phyloP scores from a whole-genome alignment of 2,329 filamentous ascomycete genomes.

The Lojkania enalia region DNA sequence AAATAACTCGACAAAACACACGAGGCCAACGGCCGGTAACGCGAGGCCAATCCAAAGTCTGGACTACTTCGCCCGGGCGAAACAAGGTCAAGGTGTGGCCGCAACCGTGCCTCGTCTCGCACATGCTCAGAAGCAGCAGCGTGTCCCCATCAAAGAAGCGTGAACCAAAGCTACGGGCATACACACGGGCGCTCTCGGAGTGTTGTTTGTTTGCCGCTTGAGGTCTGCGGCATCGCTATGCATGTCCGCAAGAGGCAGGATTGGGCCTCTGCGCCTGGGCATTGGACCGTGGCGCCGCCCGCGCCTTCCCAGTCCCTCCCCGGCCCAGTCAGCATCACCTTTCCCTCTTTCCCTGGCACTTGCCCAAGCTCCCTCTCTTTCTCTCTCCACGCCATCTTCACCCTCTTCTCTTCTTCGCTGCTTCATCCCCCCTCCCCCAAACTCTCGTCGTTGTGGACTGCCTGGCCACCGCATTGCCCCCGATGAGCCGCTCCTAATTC shows the following conservation, averaged over 20 bases:
- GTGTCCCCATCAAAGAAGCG: too few species aligned
- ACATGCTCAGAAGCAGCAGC: too few species aligned
- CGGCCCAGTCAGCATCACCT: constrained; percentile 1
- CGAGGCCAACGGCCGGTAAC: neutral
- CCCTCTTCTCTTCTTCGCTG: constrained; percentile 1
- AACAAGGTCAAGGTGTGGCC: too few species aligned
- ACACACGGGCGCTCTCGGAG: neutral
- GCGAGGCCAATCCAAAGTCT: too few species aligned
- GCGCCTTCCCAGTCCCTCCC: neutral
- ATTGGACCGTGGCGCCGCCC: neutral
- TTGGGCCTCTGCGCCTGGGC: too few species aligned
- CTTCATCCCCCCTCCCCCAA: neutral
- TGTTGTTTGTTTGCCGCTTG: neutral
- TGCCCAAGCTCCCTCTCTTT: neutral
- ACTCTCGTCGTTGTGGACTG: neutral
- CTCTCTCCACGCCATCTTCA: constrained; percentile 3
- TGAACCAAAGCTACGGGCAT: too few species aligned
- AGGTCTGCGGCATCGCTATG: neutral
- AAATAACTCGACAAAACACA: neutral
- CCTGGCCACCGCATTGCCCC: constrained; percentile 8
- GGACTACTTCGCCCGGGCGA: too few species aligned
- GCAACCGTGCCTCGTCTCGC: too few species aligned
- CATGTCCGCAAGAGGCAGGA: too few species aligned
- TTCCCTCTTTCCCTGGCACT: constrained; percentile 2
- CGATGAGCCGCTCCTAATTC: constrained; percentile 14